Base-by-base conservation (phyloP, 768 basidiomycete species). In the Psilocybe cubensis region DNA sequence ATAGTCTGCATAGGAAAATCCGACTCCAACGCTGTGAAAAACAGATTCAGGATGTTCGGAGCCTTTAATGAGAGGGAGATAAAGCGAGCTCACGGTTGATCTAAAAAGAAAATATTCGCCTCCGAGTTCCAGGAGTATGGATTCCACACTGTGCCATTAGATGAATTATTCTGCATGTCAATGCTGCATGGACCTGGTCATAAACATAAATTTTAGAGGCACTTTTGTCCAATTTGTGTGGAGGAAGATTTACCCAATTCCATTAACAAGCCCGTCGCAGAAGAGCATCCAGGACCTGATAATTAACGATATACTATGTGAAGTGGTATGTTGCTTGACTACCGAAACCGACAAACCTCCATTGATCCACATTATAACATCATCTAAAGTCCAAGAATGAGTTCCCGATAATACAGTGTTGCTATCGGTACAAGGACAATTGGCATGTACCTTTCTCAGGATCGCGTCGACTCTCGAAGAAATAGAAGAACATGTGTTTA, bases 311-410 rank as follows among this genome's bases (percentile, higher is more conserved):
- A 45, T 52, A 43, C 27, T 24, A 52, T 43, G 29, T 24, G 5
- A 40, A n/a, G 20, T 23, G 56, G 25, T 20, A 7, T 52, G 12
- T 23, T 54, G 35, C 46, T 54, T 61, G 54, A 62, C 49, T 33
- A 56, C 43, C 21, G 33, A 56, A n/a, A n/a, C 25, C 46, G 71
- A 46, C 57, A 40, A 33, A 75, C 76, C 86, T 70, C 85, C 86
- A 49, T 87, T 87, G 41, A 86, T 86, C 85, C 86, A 87, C 83
- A 88, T 84, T 73, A 87, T 77, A 24, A 86, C 80, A 69, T 87
- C 85, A 64, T 87, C 87, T 78, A 54, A 18, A 35, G 29, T 54
- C 51, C 38, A n/a, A 53, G 21, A 23, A 44, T 59, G 27, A 54
- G 52, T 41, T 54, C 48, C 20, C 44, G 23, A 4, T 58, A 9